A percentile compares a stretch with the other conserved stretches of the same genome.
Evolutionary conservation across 306 rosid species (phyloP).

Genomic region (Malus sylvestris): DNA sequence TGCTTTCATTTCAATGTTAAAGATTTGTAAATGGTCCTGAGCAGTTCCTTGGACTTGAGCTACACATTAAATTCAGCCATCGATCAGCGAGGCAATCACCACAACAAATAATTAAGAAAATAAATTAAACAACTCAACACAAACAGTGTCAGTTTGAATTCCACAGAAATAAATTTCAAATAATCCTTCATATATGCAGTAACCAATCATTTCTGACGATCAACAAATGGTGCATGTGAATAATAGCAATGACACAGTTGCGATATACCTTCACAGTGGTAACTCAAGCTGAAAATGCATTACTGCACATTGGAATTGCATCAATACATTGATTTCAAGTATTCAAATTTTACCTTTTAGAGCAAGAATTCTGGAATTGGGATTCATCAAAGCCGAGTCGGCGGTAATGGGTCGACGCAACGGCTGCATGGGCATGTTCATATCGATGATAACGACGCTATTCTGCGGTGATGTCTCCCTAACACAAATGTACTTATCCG

Average conservation of each 20-base stretch:
- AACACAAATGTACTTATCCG: constrained; percentile 75
- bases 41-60: constrained; percentile 76
- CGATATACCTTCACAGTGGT: not conserved
- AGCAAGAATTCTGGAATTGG: constrained; percentile 64
- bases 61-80: constrained; percentile 18
- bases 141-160: not conserved
- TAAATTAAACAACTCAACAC: not conserved
- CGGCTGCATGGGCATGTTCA: constrained; percentile 81
- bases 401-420: constrained; percentile 77
- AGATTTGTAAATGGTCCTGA: constrained; percentile 82
- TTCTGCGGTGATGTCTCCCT: constrained; percentile 72
- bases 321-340: not conserved
- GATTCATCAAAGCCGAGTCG: constrained; percentile 79
- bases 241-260: not conserved
- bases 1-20: constrained; percentile 59
- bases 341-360: constrained; percentile 40
- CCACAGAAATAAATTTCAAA: not conserved
- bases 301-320: not conserved
- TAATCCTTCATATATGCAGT: not conserved
- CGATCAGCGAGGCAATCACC: not conserved
- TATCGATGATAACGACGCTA: constrained; percentile 65
- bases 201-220: not conserved
- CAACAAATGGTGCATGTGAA: not conserved
- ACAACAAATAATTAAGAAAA: not conserved
- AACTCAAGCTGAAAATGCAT: not conserved